phyloP scores from a whole-genome alignment of 169 alveolate genomes.

The Plasmodium inui region DNA sequence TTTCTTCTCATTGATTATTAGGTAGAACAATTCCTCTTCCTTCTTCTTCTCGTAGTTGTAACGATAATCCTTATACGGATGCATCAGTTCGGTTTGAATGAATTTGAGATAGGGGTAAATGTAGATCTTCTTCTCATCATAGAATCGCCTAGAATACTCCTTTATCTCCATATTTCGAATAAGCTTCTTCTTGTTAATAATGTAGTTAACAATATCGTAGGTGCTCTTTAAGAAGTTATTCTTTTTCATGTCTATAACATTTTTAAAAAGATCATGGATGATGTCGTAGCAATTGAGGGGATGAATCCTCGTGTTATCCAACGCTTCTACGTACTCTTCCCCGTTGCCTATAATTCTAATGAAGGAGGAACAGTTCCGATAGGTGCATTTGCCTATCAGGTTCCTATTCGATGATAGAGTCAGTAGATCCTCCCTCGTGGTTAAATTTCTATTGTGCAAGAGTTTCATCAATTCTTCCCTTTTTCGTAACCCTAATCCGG shows the following conservation, averaged over 20 bases:
- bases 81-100: slow-evolving; percentile 79
- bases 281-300: slow-evolving; percentile 81
- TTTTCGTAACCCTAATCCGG: slow-evolving; percentile 63
- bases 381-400: slow-evolving; percentile 78
- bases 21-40: slow-evolving; percentile 82
- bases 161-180: slow-evolving; percentile 41
- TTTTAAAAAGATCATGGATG: slow-evolving; percentile 81
- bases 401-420: slow-evolving; percentile 38
- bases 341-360: slow-evolving; percentile 67
- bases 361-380: slow-evolving; percentile 82
- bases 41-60: slow-evolving; percentile 41
- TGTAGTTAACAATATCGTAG: slow-evolving; percentile 34
- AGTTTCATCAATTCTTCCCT: slow-evolving; percentile 60
- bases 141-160: slow-evolving; percentile 32
- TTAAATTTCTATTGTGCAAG: slow-evolving; percentile 43
- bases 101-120: slow-evolving; percentile 83
- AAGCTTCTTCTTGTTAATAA: slow-evolving; percentile 41
- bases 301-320: slow-evolving; percentile 86
- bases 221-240: slow-evolving; percentile 58
- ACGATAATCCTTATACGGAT: slow-evolving; percentile 84
- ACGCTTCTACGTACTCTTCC: slow-evolving; percentile 57
- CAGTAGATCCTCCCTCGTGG: slow-evolving; percentile 47
- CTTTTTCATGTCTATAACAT: slow-evolving; percentile 78
- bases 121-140: slow-evolving; percentile 78
- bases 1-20: slow-evolving; percentile 77